Evolutionary conservation across 2,329 filamentous ascomycete genomes (phyloP).

Genomic region (Gnomoniopsis smithogilvyi): DNA sequence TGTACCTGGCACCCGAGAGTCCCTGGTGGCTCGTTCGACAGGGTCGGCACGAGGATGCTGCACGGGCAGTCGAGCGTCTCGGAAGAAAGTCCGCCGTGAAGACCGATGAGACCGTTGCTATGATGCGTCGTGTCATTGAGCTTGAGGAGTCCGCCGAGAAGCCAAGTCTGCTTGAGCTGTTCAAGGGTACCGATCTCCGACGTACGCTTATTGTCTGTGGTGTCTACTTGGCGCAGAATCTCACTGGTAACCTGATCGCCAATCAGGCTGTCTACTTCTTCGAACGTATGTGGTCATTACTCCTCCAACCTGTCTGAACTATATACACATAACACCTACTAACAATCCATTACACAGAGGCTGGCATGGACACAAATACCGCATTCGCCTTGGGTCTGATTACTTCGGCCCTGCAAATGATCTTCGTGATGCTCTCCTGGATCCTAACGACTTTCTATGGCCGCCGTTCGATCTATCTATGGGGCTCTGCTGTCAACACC

Average conservation of each 20-base stretch:
- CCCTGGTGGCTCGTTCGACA: slow-evolving; percentile 56
- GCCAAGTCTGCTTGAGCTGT: slow-evolving; percentile 50
- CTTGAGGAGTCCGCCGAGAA: slow-evolving; percentile 47
- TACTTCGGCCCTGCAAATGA: slow-evolving; percentile 58
- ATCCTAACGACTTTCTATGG: slow-evolving; percentile 62
- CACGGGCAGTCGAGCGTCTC: slow-evolving; percentile 45
- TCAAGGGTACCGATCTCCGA: slow-evolving; percentile 51
- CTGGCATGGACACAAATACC: slow-evolving; percentile 50
- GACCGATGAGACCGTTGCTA: slow-evolving; percentile 45
- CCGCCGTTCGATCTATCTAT: slow-evolving; percentile 62
- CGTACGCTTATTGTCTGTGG: slow-evolving; percentile 53
- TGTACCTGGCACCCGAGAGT: slow-evolving; percentile 49
- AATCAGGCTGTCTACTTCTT: slow-evolving; percentile 64
- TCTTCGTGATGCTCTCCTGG: slow-evolving; percentile 67
- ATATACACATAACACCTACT: neutral
- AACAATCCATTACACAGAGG: slow-evolving; percentile 41
- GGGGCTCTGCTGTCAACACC: slow-evolving; percentile 52
- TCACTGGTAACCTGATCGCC: slow-evolving; percentile 61
- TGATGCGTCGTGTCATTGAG: slow-evolving; percentile 57
- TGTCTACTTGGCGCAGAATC: slow-evolving; percentile 57
- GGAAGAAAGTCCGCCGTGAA: slow-evolving; percentile 37
- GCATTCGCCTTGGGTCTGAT: slow-evolving; percentile 63
- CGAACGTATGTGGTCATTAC: slow-evolving; percentile 35
- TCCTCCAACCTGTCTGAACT: neutral
- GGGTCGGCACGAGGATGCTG: slow-evolving; percentile 41